Conservation (phyloP, 768 basidiomycete species). For the Lentinus brumalis region DNA sequence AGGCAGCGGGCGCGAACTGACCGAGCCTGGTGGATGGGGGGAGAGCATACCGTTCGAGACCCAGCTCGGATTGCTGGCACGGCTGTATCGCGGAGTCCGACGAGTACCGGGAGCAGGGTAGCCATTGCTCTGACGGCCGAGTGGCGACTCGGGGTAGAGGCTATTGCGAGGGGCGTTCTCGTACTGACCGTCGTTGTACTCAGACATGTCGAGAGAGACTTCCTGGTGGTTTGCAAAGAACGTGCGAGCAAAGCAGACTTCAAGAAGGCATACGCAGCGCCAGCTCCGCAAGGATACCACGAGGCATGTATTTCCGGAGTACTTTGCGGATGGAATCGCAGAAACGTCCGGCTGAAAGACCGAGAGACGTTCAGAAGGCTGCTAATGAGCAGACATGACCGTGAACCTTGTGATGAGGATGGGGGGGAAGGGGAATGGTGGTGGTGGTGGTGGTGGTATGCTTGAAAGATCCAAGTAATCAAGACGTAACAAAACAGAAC, state of each 20-base stretch:
- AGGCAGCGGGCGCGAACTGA: conserved; percentile 13
- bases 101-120: conserved; percentile 2
- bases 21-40: conserved; percentile 4
- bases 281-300: conserved; percentile 19
- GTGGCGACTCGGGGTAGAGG: conserved; percentile 13
- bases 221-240: not conserved
- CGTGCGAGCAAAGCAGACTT: conserved; percentile 1
- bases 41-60: conserved; percentile 18
- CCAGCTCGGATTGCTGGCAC: conserved; percentile 15
- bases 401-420: no score
- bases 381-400: no score
- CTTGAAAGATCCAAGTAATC: no score
- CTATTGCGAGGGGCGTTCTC: conserved; percentile 10
- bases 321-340: not conserved
- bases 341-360: not conserved
- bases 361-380: not conserved
- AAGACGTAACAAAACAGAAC: no score
- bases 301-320: conserved; percentile 14
- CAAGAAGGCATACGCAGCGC: not conserved
- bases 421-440: no score
- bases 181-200: conserved; percentile 15
- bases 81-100: conserved; percentile 18
- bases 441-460: no score
- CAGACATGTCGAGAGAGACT: conserved; percentile 14
- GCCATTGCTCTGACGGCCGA: conserved; percentile 4